Base-by-base conservation (phyloP, 768 basidiomycete species). In the Panaeolus papilionaceus region DNA sequence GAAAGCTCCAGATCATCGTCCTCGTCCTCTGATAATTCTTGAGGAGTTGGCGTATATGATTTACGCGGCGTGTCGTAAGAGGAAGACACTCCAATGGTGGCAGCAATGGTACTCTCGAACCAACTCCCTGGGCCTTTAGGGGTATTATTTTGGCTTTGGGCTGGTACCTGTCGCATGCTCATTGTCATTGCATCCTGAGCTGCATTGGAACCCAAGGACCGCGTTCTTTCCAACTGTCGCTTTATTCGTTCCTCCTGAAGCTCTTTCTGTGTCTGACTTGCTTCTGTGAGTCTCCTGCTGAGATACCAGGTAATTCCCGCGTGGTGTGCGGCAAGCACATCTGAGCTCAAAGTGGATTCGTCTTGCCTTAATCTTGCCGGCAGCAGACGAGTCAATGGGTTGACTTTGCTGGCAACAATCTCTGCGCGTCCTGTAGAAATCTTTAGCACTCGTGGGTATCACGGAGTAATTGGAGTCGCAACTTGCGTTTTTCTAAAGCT, bases 161-260 rank as follows among this genome's bases (percentile, higher is more conserved):
- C 70, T 42, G 70, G 39, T 61, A 73, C 68, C 40, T 74, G 74
- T 61, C 76, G 79, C 39, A 81, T 70, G 38, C 76, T 77, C 68
- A 88, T 79, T 73, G 79, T 78, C 68, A 86, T 79, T 39, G 82
- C 86, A 71, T 92, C 92, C 64, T 87, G 85, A 44, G 88, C 84
- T 26, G 91, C 92, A n/a, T 84, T 85, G 6, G 93, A 92, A 4
- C 95, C 96, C 11, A 99, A 85, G 1, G 92, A 93, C 67, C 86
- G 86, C 12, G 91, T 88, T 68, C 94, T 85, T 76, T 99, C 98
- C 67, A 92, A 79, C 74, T 97, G 93, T 4, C 97, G 88, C 76
- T 90, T 91, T 65, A 96, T 86, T 62, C 98, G 90, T 76, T 97
- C 95, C 78, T 98, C 97, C 79, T 99, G 98, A 83, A 98, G 86